Base-by-base conservation (phyloP, 1,284 basidiomycete species). In the Athelia sp. region DNA sequence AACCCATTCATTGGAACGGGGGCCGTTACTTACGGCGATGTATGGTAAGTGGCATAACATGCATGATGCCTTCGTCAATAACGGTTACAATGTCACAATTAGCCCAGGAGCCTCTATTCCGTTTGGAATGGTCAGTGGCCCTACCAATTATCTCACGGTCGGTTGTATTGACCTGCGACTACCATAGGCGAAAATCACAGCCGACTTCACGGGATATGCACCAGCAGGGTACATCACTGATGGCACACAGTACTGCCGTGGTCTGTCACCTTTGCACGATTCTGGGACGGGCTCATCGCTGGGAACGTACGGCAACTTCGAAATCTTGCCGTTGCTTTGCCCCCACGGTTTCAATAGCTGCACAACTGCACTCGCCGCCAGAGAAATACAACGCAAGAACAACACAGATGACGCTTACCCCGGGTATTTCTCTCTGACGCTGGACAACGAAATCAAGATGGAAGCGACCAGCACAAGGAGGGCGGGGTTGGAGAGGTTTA, bases 1-100 rank as follows among this genome's bases (percentile, higher is more conserved):
- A 85, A 85, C 56, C 79, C 81, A 4, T 85, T 83, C 66, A 84
- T 85, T 56, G 82, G 82, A 15, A 84, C 81, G 48, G 77, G 78
- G 78, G 26, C 26, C 13, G 58, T 32, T 58, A 82, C 84, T 59
- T 74, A 71, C 54, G 82, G 82, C 31, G 81, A 85, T 73, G 83
- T 86, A 34, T 85, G 82, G 81, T 83, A 62, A 56, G 73, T 58
- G 15, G 31, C 46, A 36, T 29, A 31, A 23, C 22, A 36, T 4
- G 32, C 49, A 47, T 32, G 34, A 15, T 26, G 31, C 13, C 23
- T 23, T 18, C 24, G 52, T 49, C 23, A 46, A 35, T 47, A n/a
- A n/a, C n/a, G n/a, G n/a, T n/a, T 49, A 22, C 19, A 29, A 43
- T 26, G 38, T 24, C 43, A 18, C 10, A 42, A 6, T 29, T 48